phyloP scores from a whole-genome alignment of 2,329 filamentous ascomycete species.

The Apiospora pterosperma region DNA sequence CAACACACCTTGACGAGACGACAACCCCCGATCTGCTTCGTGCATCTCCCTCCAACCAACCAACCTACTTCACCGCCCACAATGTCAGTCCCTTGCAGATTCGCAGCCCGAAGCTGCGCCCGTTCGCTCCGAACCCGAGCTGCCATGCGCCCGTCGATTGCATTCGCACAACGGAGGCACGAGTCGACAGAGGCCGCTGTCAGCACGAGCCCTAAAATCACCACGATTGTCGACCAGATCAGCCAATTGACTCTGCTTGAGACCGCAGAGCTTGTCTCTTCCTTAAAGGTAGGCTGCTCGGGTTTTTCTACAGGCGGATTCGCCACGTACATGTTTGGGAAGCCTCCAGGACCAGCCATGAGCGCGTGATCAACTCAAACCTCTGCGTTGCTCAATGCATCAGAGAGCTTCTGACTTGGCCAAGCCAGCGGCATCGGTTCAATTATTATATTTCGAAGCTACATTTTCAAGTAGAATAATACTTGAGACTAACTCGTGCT shows the following conservation, averaged over 20 bases:
- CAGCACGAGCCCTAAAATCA: conserved; percentile 81
- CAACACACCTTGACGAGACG: conserved; percentile 9
- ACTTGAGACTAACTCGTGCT: conserved; percentile 2
- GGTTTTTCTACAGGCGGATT: neutral
- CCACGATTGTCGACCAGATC: conserved; percentile 95
- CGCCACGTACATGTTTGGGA: neutral
- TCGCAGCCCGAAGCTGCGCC: conserved; percentile 62
- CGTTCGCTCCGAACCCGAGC: conserved; percentile 54
- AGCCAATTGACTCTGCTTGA: conserved; percentile 96
- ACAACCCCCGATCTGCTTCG: conserved; percentile 6
- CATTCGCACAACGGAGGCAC: conserved; percentile 67
- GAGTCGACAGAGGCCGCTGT: conserved; percentile 75
- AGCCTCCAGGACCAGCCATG: neutral
- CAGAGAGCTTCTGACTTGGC: neutral
- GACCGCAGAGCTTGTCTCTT: conserved; percentile 92
- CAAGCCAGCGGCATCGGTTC: neutral
- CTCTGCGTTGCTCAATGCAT: neutral
- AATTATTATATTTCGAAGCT: neutral
- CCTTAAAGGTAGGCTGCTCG: conserved; percentile 74
- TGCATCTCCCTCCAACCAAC: conserved; percentile 7
- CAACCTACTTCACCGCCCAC: conserved; percentile 26
- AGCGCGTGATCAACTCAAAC: neutral
- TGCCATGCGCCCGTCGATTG: conserved; percentile 42
- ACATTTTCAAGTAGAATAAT: neutral
- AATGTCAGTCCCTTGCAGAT: conserved; percentile 63